A percentile compares a stretch with the other conserved stretches of the same genome.
Evolutionary conservation across 495 filamentous ascomycete species (phyloP).

Genomic region (Tuber brumale): DNA sequence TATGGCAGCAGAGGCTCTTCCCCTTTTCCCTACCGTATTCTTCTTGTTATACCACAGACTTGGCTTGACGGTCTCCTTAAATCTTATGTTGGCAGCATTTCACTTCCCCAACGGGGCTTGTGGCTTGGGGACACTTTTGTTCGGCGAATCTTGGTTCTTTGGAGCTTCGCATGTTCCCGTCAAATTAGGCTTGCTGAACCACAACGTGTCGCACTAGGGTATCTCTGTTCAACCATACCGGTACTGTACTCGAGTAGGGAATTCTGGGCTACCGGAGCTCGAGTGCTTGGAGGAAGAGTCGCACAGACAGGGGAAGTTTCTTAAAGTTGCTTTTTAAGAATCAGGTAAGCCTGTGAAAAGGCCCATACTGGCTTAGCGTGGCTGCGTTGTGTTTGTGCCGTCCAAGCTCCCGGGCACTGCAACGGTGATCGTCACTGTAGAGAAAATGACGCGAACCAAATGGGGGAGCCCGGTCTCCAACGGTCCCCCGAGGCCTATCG

Average conservation of each 20-base stretch:
- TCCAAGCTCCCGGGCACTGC: conserved; percentile 20
- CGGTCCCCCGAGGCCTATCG: not conserved
- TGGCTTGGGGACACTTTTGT: conserved; percentile 2
- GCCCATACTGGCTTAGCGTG: conserved; percentile 16
- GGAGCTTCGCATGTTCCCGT: not conserved
- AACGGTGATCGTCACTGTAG: conserved; percentile 26
- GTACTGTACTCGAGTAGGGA: not conserved
- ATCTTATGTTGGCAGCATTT: not conserved
- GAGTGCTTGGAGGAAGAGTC: conserved; percentile 9
- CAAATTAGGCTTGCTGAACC: not conserved
- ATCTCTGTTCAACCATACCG: not conserved
- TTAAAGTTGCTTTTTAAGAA: conserved; percentile 18
- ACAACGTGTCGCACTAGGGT: not conserved
- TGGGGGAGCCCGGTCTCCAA: not conserved
- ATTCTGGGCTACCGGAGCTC: not conserved
- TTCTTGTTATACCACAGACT: not conserved
- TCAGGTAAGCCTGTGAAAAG: conserved; percentile 24
- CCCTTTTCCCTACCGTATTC: not conserved
- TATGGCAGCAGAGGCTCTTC: not conserved
- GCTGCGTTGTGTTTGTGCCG: conserved; percentile 12
- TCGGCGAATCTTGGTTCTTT: not conserved
- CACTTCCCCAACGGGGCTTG: not conserved
- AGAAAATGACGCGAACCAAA: not conserved
- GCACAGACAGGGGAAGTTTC: conserved; percentile 11
- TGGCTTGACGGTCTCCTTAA: not conserved